phyloP scores from a whole-genome alignment of 768 basidiomycete genomes.

The Tylopilus plumbeoviolaceoides region DNA sequence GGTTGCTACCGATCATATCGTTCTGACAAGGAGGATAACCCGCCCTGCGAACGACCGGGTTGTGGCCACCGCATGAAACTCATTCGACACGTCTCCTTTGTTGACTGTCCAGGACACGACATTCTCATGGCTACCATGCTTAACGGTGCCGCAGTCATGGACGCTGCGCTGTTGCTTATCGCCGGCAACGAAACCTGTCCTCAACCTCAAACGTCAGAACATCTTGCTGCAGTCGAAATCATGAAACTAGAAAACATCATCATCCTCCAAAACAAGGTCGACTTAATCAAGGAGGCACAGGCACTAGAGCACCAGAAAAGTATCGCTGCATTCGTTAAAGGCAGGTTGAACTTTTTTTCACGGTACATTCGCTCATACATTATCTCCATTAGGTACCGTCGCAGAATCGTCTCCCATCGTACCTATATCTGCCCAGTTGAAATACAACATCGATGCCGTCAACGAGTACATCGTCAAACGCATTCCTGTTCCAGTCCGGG shows the following conservation, averaged over 20 bases:
- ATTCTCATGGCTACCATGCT: constrained; percentile 99
- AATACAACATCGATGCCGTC: constrained; percentile 99
- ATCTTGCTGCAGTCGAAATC: constrained; percentile 97
- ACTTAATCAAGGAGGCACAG: constrained; percentile 92
- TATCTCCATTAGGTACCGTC: constrained; percentile 70
- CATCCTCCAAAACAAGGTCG: constrained; percentile 98
- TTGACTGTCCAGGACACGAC: constrained; percentile 96
- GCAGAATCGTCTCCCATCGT: constrained; percentile 97
- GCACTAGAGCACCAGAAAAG: constrained; percentile 96
- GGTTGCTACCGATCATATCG: constrained; percentile 93
- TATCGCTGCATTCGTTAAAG: constrained; percentile 93
- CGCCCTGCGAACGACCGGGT: constrained; percentile 89
- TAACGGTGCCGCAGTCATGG: constrained; percentile 99
- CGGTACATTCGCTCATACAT: not conserved
- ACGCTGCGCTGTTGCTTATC: constrained; percentile 91
- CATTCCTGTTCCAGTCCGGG: constrained; percentile 90
- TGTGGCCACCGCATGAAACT: constrained; percentile 90
- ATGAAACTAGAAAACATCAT: constrained; percentile 99
- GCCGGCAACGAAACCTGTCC: constrained; percentile 99
- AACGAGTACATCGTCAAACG: constrained; percentile 98
- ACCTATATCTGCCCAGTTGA: constrained; percentile 96
- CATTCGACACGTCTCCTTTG: constrained; percentile 95
- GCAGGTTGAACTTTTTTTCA: constrained; percentile 31
- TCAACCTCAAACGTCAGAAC: constrained; percentile 98
- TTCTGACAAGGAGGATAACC: constrained; percentile 90